A percentile compares a stretch with the other conserved stretches of the same genome.
phyloP scores from a whole-genome alignment of 1,284 basidiomycete species.

The Peniophora sp. region DNA sequence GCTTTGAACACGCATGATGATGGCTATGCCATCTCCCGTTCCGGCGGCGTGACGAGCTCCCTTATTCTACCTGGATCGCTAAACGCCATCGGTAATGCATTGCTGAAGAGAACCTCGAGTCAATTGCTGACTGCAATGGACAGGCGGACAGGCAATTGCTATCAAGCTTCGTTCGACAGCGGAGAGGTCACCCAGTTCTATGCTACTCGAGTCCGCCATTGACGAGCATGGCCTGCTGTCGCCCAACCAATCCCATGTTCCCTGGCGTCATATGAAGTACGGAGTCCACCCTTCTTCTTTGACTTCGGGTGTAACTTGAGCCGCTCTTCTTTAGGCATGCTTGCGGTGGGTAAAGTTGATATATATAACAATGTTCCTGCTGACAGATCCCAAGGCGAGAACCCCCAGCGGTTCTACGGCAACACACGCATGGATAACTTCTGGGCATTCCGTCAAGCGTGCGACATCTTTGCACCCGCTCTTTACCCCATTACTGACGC shows the following conservation, averaged over 20 bases:
- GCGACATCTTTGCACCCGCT: constrained; percentile 10
- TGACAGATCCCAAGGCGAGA: constrained; percentile 15
- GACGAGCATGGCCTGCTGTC: constrained; percentile 30
- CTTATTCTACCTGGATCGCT: constrained; percentile 41
- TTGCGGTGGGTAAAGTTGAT: constrained; percentile 10
- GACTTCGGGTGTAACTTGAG: background rate
- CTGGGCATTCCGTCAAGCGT: constrained; percentile 55
- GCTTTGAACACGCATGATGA: constrained; percentile 43
- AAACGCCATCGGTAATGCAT: constrained; percentile 49
- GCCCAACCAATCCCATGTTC: constrained; percentile 19
- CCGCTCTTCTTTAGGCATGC: background rate
- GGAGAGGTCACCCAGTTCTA: constrained; percentile 50
- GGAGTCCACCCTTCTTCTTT: background rate
- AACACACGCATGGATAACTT: constrained; percentile 54
- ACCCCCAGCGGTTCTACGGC: constrained; percentile 21
- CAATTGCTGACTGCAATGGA: background rate
- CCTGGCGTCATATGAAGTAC: constrained; percentile 60
- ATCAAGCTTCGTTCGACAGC: constrained; percentile 57
- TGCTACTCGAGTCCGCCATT: constrained; percentile 58
- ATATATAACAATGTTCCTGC: background rate
- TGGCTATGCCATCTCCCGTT: constrained; percentile 29
- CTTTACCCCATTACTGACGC: background rate
- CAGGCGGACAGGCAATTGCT: constrained; percentile 62
- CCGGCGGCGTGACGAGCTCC: constrained; percentile 41
- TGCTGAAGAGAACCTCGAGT: too few species aligned